These are phyloP conservation scores for Salicornia ramosissima DNA, from an alignment of 148 eudicot genomes.

Conservation along the genomic window DNA sequence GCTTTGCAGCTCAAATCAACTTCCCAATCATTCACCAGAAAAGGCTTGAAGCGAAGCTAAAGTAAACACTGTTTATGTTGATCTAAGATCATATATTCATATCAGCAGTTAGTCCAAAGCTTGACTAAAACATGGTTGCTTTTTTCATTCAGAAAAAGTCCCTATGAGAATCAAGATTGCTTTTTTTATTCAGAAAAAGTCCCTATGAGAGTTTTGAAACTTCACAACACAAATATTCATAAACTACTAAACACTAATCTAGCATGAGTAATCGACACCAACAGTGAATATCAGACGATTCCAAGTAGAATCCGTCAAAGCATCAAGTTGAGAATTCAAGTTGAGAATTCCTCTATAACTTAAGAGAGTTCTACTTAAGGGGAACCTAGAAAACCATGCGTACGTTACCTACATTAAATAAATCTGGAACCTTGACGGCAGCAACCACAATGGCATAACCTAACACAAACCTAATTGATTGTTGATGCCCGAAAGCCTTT, in stretches of 20 bases:
- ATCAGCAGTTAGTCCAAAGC: neutral
- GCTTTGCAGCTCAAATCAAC: neutral
- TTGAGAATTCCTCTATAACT: neutral
- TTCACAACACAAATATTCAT: neutral
- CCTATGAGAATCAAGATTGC: neutral
- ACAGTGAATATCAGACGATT: neutral
- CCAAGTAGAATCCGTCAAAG: neutral
- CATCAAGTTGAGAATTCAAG: no score
- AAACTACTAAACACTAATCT: neutral
- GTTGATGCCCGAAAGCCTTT: neutral
- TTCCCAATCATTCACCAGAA: no score
- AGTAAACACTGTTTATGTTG: neutral
- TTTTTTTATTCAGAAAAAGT: neutral
- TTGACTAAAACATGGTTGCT: neutral
- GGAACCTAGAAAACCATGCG: neutral
- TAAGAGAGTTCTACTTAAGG: neutral
- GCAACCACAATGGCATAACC: neutral
- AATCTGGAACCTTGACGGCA: neutral
- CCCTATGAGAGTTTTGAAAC: neutral
- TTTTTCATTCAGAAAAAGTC: neutral
- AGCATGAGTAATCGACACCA: neutral
- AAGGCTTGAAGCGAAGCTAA: neutral
- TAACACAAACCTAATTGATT: neutral
- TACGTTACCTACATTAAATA: neutral
- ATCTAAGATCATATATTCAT: neutral